Conservation (phyloP, 805 yeast genomes). For the Cephaloascus albidus region DNA sequence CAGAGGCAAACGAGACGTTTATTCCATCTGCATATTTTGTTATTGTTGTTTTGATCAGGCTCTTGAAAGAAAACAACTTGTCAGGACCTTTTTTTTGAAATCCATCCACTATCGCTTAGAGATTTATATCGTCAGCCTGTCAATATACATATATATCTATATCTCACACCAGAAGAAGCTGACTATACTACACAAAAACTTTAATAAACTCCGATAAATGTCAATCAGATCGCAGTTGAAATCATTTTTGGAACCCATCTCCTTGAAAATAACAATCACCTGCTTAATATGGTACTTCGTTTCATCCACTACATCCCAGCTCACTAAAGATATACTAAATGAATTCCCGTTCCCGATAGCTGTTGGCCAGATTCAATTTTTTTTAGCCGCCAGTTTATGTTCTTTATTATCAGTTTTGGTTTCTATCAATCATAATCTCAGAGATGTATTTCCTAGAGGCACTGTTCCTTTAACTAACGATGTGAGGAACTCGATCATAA, state of each 20-base stretch:
- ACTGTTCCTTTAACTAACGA: constrained; percentile 34
- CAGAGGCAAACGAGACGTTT: no score
- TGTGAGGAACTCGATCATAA: constrained; percentile 2
- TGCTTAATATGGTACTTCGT: constrained; percentile 55
- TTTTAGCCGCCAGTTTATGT: constrained; percentile 38
- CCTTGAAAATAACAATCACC: constrained; percentile 24
- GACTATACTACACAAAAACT: no score
- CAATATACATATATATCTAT: neutral
- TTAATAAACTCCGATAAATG: no score
- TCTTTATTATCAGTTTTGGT: constrained; percentile 24
- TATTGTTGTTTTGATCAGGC: no score
- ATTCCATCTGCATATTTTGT: no score
- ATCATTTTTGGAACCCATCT: constrained; percentile 18
- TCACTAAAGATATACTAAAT: constrained; percentile 46
- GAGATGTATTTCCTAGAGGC: constrained; percentile 39
- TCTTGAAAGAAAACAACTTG: neutral
- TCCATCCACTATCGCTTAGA: neutral
- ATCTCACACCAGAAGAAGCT: no score
- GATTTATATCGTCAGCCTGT: neutral
- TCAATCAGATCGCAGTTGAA: neutral
- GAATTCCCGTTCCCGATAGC: constrained; percentile 54
- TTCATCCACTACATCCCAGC: constrained; percentile 57
- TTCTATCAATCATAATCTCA: constrained; percentile 17
- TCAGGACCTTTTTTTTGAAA: neutral
- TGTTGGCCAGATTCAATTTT: constrained; percentile 55